Evolutionary conservation across 305 asterid genomes (phyloP), one percentile per base, ranked within the genome.

Genomic region (Ajuga reptans): DNA sequence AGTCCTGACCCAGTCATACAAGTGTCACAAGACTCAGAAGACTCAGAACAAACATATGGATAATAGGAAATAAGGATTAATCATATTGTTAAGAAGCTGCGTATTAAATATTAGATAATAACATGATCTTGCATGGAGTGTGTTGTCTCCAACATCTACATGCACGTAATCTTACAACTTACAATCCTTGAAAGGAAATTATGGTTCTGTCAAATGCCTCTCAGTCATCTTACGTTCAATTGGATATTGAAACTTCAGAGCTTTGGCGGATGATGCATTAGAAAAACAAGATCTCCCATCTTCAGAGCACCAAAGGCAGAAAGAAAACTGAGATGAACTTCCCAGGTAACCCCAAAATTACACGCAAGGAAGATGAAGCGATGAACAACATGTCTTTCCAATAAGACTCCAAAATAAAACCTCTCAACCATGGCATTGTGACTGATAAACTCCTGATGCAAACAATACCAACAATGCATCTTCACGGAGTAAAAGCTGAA

Each of bases 231-330:
- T 76, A 79, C 76, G 74, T 78, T 80, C 81, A 73, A 64, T 80
- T 71, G 70, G 79, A 81, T 71, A 80, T 45, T 57, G 77, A 77
- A 77, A 80, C 82, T 82, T 73, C 74, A 71, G 82, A 73, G 85
- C 82, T 73, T 79, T 72, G 76, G 60, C 36, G 79, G 81, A 79
- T 71, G 84, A 82, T 79, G 77, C 83, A 78, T 66, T 75, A 70
- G 81, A 84, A 75, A 80, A 80, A 66, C 72, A 79, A 68, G 77
- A 76, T 62, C 81, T 47, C 77, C 76, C 65, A 75, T 69, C 81
- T 79, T 74, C 84, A 68, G 65, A 79, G 81, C 77, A 79, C 59
- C 82, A 73, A 58, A 53, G 68, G 69, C 75, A 72, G 80, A 79
- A 68, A 67, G 70, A 85, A 74, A 72, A 77, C 77, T 34, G 80